These are phyloP conservation scores for Rubroshorea leprosula DNA, from an alignment of 345 rosid genomes.

Conservation along the genomic window DNA sequence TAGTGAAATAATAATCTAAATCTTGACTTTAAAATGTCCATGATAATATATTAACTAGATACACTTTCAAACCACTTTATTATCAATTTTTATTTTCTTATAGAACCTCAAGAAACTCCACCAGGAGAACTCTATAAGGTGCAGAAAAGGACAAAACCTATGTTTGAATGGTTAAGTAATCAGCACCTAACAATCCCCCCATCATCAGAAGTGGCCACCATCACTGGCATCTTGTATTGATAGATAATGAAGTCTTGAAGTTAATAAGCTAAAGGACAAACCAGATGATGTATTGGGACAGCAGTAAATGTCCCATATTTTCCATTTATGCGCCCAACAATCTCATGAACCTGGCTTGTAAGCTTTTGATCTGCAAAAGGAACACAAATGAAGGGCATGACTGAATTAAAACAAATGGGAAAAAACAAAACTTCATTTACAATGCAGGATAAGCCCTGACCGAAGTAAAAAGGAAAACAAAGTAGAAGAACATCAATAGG, in stretches of 20 bases:
- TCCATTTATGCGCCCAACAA: slow-evolving; percentile 64
- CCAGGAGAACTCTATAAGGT: too few relatives aligned
- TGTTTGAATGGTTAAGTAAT: too few relatives aligned
- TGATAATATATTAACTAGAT: too few relatives aligned
- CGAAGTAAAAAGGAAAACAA: not conserved
- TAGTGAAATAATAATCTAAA: too few relatives aligned
- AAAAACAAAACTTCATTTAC: not conserved
- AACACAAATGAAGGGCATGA: too few relatives aligned
- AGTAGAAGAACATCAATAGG: not conserved
- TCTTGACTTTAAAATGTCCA: too few relatives aligned
- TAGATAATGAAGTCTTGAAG: slow-evolving; percentile 6
- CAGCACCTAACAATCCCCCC: not conserved
- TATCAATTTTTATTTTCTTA: too few relatives aligned
- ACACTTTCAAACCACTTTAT: too few relatives aligned
- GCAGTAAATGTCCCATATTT: slow-evolving; percentile 54
- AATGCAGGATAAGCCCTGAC: not conserved
- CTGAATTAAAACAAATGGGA: not conserved
- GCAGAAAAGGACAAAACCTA: too few relatives aligned
- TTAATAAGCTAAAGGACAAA: slow-evolving; percentile 26
- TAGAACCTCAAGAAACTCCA: too few relatives aligned
- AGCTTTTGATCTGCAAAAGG: slow-evolving; percentile 49
- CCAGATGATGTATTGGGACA: slow-evolving; percentile 61
- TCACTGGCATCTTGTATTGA: not conserved
- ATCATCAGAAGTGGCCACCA: not conserved
- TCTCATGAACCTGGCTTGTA: slow-evolving; percentile 62